These are phyloP conservation scores for Kokia cookei DNA, from an alignment of 441 rosid species.

Conservation along the genomic window DNA sequence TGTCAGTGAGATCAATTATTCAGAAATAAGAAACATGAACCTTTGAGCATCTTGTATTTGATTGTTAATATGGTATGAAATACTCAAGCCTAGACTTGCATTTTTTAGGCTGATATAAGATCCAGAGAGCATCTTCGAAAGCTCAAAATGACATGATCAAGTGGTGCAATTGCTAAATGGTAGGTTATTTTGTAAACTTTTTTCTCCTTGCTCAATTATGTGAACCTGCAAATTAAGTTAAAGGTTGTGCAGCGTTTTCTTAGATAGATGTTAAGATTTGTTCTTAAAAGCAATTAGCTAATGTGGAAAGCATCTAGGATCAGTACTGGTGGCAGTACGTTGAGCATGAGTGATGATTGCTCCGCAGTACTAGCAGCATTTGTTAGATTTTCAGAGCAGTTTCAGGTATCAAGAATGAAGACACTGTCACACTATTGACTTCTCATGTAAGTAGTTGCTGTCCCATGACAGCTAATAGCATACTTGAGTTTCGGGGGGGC, in stretches of 20 bases:
- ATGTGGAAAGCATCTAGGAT: background rate
- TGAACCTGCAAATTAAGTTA: background rate
- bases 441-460: background rate
- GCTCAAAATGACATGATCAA: constrained; percentile 20
- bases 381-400: background rate
- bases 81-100: background rate
- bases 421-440: background rate
- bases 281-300: background rate
- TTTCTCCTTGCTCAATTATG: background rate
- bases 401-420: background rate
- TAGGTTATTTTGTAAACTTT: background rate
- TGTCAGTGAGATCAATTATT: background rate
- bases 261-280: background rate
- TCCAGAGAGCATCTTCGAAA: constrained; percentile 55
- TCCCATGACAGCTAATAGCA: background rate
- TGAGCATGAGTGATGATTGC: background rate
- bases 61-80: constrained; percentile 1
- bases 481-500: background rate
- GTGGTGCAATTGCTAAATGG: constrained; percentile 11
- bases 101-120: constrained; percentile 61
- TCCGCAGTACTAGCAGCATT: background rate
- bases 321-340: background rate
- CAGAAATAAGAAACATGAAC: background rate
- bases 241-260: background rate
- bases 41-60: background rate